Evolutionary conservation across 225 moss, liverwort and hornwort species (phyloP), one percentile per base, ranked within the genome.

Genomic region (Pseudoscleropodium purum): DNA sequence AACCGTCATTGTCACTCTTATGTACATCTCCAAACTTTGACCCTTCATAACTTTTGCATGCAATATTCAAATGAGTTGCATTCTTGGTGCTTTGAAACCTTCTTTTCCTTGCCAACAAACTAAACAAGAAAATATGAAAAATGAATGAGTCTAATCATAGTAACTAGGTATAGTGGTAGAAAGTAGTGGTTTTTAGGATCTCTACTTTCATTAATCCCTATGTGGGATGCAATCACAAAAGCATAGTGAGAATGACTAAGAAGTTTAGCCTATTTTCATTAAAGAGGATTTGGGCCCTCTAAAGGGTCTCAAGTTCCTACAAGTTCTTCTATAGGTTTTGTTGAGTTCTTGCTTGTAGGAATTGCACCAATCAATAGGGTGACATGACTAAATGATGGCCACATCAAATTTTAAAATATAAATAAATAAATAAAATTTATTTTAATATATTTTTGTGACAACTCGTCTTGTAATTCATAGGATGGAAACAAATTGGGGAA

Each of bases 151-250:
- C 3, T 72, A 26, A 41, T 41, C 13, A 19, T 72, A 26, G 8
- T 41, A 41, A 26, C 3, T 72, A 72, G 15, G 14, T 2, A 26
- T 8, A 26, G 15, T 73, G 9, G 43, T 23, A 73, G 43, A 39
- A 70, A 14, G 4, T 39, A 14, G 13, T 2, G 8, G 14, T 39
- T 7, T 8, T 5, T 6, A 1, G 13, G 37, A 24, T 39, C 13
- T 3, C 4, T 4, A 69, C n/a, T 4, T 25, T 47, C 10, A 47
- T 47, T 15, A 47, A 75, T 47, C 0, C 17, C 5, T 45, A 3
- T 29, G 5, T 17, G 0, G 45, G 2, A 29, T 74, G 29, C 0
- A 73, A 4, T 5, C 15, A 73, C 0, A 1, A 10, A 73, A 73
- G 17, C 3, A 45, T 18, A 74, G 7, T 31, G 18, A 47, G 18